Evolutionary conservation across 2,329 filamentous ascomycete genomes (phyloP).

Genomic region (Colletotrichum sp.): DNA sequence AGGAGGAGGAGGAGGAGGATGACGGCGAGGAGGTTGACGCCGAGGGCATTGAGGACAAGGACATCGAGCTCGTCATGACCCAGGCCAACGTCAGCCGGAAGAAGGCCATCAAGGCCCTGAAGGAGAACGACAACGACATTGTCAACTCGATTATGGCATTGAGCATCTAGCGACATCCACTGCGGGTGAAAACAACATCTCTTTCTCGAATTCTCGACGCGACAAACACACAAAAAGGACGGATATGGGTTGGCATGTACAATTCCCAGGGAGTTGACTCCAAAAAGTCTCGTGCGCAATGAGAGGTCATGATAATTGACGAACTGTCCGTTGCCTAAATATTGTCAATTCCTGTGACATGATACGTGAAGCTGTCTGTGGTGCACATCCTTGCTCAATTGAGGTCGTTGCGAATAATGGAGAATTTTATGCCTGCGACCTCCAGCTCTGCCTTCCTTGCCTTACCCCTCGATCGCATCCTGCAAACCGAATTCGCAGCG

Average conservation of each 20-base stretch:
- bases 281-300: conserved; percentile 20
- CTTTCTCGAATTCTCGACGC: conserved; percentile 17
- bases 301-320: conserved; percentile 20
- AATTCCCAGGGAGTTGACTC: conserved; percentile 22
- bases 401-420: neutral
- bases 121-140: conserved; percentile 99
- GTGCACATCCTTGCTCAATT: neutral
- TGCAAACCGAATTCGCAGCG: neutral
- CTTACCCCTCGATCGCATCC: conserved; percentile 10
- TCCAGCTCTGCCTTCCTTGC: neutral
- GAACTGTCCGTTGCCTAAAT: neutral
- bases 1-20: conserved; percentile 84
- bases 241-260: conserved; percentile 28
- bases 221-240: conserved; percentile 20
- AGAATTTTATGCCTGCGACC: neutral
- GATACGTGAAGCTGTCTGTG: neutral
- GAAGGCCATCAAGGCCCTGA: conserved; percentile 98
- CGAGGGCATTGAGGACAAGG: conserved; percentile 94
- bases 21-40: conserved; percentile 97
- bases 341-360: neutral
- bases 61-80: conserved; percentile 99
- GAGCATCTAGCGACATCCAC: conserved; percentile 68
- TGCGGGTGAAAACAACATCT: neutral
- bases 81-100: conserved; percentile 96
- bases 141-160: conserved; percentile 99